phyloP scores from a whole-genome alignment of 1,139 yeast genomes.

The Magnusiomyces suaveolens region DNA sequence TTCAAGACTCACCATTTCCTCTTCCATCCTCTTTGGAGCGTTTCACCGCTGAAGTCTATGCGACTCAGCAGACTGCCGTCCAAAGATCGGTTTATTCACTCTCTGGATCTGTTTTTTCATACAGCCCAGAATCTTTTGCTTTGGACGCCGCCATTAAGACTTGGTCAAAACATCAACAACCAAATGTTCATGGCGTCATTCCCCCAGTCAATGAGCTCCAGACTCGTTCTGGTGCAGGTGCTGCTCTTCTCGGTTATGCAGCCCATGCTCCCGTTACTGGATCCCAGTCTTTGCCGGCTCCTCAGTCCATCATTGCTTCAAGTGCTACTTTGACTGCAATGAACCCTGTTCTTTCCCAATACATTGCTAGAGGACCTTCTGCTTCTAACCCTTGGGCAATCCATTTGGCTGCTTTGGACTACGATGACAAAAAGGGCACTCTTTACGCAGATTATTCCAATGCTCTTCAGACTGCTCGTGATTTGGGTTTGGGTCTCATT shows the following conservation, averaged over 20 bases:
- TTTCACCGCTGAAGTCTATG: constrained; percentile 22
- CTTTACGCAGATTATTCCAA: constrained; percentile 60
- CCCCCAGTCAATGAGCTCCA: constrained; percentile 57
- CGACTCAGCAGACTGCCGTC: constrained; percentile 53
- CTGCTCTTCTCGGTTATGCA: constrained; percentile 64
- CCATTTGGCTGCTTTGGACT: constrained; percentile 64
- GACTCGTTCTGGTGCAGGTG: constrained; percentile 78
- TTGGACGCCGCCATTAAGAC: constrained; percentile 51
- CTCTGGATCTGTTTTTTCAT: constrained; percentile 58
- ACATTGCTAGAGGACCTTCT: constrained; percentile 27
- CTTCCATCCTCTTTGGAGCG: constrained; percentile 21
- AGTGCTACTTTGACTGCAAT: constrained; percentile 59
- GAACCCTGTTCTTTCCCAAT: constrained; percentile 45
- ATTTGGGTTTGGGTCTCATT: constrained; percentile 60
- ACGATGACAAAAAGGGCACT: constrained; percentile 42
- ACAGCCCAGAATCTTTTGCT: constrained; percentile 52
- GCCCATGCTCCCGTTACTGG: constrained; percentile 20
- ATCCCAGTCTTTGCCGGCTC: constrained; percentile 15
- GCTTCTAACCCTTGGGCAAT: constrained; percentile 42
- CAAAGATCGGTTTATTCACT: constrained; percentile 58
- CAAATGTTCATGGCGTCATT: constrained; percentile 46
- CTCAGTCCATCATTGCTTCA: constrained; percentile 48
- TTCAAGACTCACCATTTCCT: constrained; percentile 18
- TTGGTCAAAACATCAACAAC: constrained; percentile 45
- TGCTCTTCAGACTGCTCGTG: constrained; percentile 54